Conservation (phyloP, 108 stramenopile genomes). For the Chaetoceros muelleri region DNA sequence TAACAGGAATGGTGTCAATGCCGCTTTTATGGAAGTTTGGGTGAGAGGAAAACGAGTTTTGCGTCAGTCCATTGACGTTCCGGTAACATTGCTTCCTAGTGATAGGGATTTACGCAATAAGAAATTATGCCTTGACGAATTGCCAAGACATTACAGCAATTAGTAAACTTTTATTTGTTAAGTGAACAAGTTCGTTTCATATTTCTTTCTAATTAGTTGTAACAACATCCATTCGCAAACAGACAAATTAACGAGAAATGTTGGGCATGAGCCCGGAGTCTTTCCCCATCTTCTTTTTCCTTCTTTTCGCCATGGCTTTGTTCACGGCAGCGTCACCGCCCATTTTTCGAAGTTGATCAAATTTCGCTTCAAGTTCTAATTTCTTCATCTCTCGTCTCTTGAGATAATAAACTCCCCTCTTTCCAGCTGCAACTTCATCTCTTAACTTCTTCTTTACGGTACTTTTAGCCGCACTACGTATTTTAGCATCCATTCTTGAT, state of each 20-base stretch:
- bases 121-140: not conserved
- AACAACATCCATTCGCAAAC: no score
- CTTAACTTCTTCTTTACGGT: slow-evolving; percentile 60
- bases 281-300: slow-evolving; percentile 74
- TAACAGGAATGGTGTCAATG: not conserved
- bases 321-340: slow-evolving; percentile 72
- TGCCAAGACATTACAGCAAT: no score
- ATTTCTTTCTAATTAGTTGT: no score
- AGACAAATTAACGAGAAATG: no score
- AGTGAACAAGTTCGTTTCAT: no score
- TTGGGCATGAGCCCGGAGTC: slow-evolving; percentile 45
- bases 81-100: not conserved
- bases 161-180: no score
- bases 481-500: slow-evolving; percentile 38
- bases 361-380: slow-evolving; percentile 75
- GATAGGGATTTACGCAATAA: not conserved
- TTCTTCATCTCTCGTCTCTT: slow-evolving; percentile 59
- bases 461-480: slow-evolving; percentile 51
- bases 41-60: not conserved
- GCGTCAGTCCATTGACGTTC: not conserved
- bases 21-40: not conserved
- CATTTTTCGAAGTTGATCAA: slow-evolving; percentile 67
- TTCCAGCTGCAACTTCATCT: slow-evolving; percentile 51
- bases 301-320: slow-evolving; percentile 59
- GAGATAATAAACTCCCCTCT: slow-evolving; percentile 48